These are phyloP conservation scores for Jamesozyma gamospora DNA, from an alignment of 805 yeast genomes.

Conservation along the genomic window DNA sequence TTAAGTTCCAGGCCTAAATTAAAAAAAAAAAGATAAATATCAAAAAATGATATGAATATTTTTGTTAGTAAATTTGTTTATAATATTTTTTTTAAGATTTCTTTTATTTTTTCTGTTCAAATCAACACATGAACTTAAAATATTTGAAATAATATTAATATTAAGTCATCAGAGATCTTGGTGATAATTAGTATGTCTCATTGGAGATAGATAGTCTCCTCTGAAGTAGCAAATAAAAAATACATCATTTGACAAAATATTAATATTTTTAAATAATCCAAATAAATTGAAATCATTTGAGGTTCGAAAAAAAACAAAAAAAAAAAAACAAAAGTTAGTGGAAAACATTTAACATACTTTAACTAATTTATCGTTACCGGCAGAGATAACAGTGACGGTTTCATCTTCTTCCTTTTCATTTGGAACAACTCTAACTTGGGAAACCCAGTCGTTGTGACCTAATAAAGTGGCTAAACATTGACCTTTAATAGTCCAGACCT, in stretches of 20 bases:
- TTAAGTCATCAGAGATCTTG: conserved; percentile 87
- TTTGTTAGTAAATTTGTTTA: conserved; percentile 36
- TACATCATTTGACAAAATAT: conserved; percentile 51
- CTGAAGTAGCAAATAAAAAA: conserved; percentile 99
- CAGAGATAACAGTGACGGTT: conserved; percentile 76
- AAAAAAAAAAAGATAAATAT: background rate
- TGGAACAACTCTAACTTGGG: conserved; percentile 96
- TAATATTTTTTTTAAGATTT: too few relatives aligned
- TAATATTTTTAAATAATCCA: background rate
- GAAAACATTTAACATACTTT: conserved; percentile 66
- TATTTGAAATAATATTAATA: background rate
- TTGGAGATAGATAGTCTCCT: conserved; percentile 57
- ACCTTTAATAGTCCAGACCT: conserved; percentile 99
- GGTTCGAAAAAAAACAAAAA: background rate
- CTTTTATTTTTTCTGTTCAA: too few relatives aligned
- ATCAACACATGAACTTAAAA: too few relatives aligned
- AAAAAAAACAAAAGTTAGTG: too few relatives aligned
- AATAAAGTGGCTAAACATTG: conserved; percentile 87
- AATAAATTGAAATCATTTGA: too few relatives aligned
- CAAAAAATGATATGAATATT: background rate
- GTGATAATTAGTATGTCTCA: conserved; percentile 93
- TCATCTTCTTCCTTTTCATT: conserved; percentile 36
- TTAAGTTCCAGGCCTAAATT: conserved; percentile 84
- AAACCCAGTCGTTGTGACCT: conserved; percentile 99
- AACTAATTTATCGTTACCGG: conserved; percentile 97